phyloP scores from a whole-genome alignment of 768 basidiomycete genomes.

The Mycena belliarum region DNA sequence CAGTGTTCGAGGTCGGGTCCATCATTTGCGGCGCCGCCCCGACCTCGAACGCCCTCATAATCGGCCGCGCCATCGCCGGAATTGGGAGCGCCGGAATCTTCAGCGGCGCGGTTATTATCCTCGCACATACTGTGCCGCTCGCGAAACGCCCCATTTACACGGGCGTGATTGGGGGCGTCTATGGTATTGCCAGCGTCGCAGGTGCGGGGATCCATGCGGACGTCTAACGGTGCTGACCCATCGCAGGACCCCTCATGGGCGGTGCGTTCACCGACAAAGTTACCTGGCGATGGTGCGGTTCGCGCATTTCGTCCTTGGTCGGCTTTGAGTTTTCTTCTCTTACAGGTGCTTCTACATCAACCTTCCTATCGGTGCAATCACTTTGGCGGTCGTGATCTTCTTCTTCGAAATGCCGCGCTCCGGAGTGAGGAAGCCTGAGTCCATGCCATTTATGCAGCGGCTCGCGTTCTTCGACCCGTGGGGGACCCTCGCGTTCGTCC shows the following conservation, averaged over 20 bases:
- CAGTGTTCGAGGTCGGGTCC: constrained; percentile 47
- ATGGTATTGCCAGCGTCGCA: constrained; percentile 25
- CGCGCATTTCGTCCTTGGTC: neutral
- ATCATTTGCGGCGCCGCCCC: constrained; percentile 39
- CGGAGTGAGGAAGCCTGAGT: neutral
- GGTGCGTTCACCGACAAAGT: constrained; percentile 31
- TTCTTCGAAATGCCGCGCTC: constrained; percentile 20
- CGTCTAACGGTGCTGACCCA: no score
- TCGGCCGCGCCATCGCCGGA: constrained; percentile 49
- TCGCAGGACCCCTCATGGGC: constrained; percentile 32
- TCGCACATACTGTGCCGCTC: constrained; percentile 29
- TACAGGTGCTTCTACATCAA: constrained; percentile 35
- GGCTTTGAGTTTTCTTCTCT: neutral
- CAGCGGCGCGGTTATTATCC: constrained; percentile 25
- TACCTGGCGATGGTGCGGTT: constrained; percentile 37
- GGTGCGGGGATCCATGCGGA: no score
- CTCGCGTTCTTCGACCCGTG: constrained; percentile 15
- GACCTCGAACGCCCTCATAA: constrained; percentile 32
- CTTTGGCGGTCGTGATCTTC: constrained; percentile 18
- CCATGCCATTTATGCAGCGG: constrained; percentile 1
- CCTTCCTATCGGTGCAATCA: constrained; percentile 17
- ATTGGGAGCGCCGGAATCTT: constrained; percentile 42
- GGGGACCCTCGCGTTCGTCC: constrained; percentile 17
- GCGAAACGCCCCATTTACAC: constrained; percentile 35
- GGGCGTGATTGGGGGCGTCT: constrained; percentile 37